Conservation (phyloP, 2,329 filamentous ascomycete genomes). For the Sporothrix phasma region DNA sequence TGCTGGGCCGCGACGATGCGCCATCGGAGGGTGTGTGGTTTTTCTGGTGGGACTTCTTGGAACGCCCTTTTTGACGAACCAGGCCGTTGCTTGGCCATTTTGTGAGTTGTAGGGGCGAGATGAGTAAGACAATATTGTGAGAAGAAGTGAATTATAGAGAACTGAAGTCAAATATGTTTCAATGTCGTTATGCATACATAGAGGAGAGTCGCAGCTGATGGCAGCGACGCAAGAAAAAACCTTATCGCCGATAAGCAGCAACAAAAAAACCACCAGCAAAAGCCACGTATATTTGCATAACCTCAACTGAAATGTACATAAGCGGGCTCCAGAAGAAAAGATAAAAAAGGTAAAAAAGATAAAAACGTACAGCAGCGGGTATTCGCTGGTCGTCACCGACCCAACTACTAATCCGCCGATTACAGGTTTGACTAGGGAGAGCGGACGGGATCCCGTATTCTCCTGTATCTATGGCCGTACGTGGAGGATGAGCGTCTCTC, state of each 20-base stretch:
- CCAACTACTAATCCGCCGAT: too few species aligned
- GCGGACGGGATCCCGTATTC: too few species aligned
- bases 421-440: too few species aligned
- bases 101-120: neutral
- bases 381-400: too few species aligned
- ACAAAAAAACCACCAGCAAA: neutral
- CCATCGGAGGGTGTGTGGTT: neutral
- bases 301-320: neutral
- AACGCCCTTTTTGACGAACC: slow-evolving; percentile 14
- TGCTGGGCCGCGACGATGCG: slow-evolving; percentile 4
- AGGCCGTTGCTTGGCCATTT: slow-evolving; percentile 19
- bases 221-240: slow-evolving; percentile 10
- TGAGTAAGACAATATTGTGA: neutral
- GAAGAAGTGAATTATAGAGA: neutral
- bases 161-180: neutral
- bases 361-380: too few species aligned
- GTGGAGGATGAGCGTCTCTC: too few species aligned
- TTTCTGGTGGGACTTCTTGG: slow-evolving; percentile 10
- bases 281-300: neutral
- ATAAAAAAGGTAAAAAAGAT: too few species aligned
- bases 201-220: neutral
- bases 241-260: slow-evolving; percentile 15
- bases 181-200: neutral
- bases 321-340: too few species aligned
- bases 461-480: too few species aligned